These are phyloP conservation scores for Edaphochlamys debaryana DNA, from an alignment of 139 green algal species.

Conservation along the genomic window DNA sequence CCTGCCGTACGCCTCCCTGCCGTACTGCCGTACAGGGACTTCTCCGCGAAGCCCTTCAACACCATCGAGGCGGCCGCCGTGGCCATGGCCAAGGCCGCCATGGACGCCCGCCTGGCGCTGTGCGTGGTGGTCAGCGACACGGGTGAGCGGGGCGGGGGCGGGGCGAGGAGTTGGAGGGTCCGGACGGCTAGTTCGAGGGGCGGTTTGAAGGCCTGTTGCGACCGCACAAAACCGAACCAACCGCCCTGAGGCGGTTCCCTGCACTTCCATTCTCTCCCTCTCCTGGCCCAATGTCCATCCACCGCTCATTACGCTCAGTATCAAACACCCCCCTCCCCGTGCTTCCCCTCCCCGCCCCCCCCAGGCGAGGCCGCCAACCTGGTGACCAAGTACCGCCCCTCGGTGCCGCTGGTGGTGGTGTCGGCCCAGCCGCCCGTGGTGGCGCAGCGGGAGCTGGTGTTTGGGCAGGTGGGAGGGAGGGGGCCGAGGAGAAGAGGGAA, in stretches of 20 bases:
- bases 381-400: slow-evolving; percentile 66
- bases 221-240: no score
- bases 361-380: slow-evolving; percentile 41
- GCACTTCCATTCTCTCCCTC: no score
- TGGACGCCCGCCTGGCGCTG: slow-evolving; percentile 51
- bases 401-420: slow-evolving; percentile 54
- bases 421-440: slow-evolving; percentile 40
- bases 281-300: no score
- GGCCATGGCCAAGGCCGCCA: slow-evolving; percentile 44
- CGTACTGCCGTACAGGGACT: slow-evolving; percentile 24
- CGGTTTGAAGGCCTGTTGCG: no score
- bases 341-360: no score
- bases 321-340: no score
- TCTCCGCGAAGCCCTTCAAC: slow-evolving; percentile 67
- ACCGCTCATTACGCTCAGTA: no score
- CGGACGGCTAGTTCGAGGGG: no score
- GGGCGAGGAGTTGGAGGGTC: no score
- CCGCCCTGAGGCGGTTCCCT: no score
- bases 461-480: slow-evolving; percentile 38
- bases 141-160: no score
- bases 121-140: slow-evolving; percentile 54
- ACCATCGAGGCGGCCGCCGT: slow-evolving; percentile 58
- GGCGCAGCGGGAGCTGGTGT: slow-evolving; percentile 38
- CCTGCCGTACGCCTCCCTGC: not conserved
- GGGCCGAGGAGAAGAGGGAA: not conserved